Evolutionary conservation across 306 rosid genomes (phyloP), one percentile per base, ranked within the genome.

Genomic region (Trifolium dubium): DNA sequence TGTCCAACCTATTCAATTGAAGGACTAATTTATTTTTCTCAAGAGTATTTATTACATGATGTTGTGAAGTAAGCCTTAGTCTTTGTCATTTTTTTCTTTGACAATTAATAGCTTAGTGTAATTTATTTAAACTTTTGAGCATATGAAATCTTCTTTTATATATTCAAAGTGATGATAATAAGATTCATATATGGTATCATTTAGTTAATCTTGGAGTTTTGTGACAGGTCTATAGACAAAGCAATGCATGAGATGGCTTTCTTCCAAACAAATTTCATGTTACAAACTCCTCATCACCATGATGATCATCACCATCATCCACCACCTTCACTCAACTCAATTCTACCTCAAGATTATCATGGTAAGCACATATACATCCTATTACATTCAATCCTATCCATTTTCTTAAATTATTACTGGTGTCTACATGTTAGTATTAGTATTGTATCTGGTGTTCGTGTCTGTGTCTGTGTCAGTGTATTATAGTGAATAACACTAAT

Each of bases 211-310:
- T 73, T 76, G 73, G 67, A 70, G 86, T 74, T 65, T 74, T 70
- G 69, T 67, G 69, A 75, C 68, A 73, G 69, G 70, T 31, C 64
- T 85, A 83, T 85, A 83, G 77, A 79, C 81, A 28, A 75, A 59
- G 86, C 6, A 86, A 56, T 56, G 63, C 63, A 56, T 88, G 90
- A 92, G 80, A 95, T 95, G 98, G 90, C 93, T 69, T 95, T 95
- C 87, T 95, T 95, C 81, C 85, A 90, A 29, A 80, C 97, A 82
- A 92, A 95, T 82, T 95, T 95, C 89, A 90, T 92, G 96, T 84
- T 89, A 13, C 99, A 90, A 82, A 81, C 92, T 17, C 84, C 97
- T 41, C 97, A 84, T 34, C 89, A 85, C 68, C 71, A 43, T 29
- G 23, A 67, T 49, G 87, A 92, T 55, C 89, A 89, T 66, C 86